phyloP scores from a whole-genome alignment of 1,139 yeast genomes.

The Yamadazyma dushanensis region DNA sequence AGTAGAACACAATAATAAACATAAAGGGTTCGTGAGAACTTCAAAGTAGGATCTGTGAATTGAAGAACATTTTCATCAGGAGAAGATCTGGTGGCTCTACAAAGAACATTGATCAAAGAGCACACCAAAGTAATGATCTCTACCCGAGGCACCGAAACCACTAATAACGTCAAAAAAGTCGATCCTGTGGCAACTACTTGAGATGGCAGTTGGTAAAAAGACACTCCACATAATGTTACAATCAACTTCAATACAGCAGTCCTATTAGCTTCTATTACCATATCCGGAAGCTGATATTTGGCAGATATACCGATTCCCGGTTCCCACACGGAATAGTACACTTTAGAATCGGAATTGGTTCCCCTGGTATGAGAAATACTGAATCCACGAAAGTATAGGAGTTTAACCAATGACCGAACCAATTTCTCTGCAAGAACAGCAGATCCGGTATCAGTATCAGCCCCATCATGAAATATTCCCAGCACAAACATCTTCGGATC shows the following conservation, averaged over 20 bases:
- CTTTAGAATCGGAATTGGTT: conserved; percentile 7
- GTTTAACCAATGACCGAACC: conserved; percentile 44
- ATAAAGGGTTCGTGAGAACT: conserved; percentile 45
- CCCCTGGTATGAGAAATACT: conserved; percentile 36
- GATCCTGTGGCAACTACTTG: conserved; percentile 53
- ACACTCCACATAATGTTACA: conserved; percentile 61
- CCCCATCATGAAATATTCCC: neutral
- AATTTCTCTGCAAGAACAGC: conserved; percentile 54
- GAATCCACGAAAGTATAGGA: conserved; percentile 63
- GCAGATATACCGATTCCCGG: conserved; percentile 65
- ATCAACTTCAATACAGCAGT: conserved; percentile 65
- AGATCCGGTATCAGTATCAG: conserved; percentile 1
- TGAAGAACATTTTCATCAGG: conserved; percentile 38
- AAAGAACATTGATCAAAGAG: conserved; percentile 64
- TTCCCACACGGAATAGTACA: conserved; percentile 55
- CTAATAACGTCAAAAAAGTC: conserved; percentile 57
- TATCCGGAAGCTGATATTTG: conserved; percentile 44
- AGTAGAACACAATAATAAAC: conserved; percentile 63
- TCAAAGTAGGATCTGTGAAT: conserved; percentile 35
- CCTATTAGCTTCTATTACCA: conserved; percentile 62
- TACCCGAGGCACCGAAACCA: conserved; percentile 49
- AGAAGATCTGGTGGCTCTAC: conserved; percentile 34
- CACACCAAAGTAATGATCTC: conserved; percentile 58
- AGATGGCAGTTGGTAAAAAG: conserved; percentile 55
- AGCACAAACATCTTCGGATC: conserved; percentile 18